Conservation (phyloP, 345 rosid species). For the Melaleuca quinquenervia region DNA sequence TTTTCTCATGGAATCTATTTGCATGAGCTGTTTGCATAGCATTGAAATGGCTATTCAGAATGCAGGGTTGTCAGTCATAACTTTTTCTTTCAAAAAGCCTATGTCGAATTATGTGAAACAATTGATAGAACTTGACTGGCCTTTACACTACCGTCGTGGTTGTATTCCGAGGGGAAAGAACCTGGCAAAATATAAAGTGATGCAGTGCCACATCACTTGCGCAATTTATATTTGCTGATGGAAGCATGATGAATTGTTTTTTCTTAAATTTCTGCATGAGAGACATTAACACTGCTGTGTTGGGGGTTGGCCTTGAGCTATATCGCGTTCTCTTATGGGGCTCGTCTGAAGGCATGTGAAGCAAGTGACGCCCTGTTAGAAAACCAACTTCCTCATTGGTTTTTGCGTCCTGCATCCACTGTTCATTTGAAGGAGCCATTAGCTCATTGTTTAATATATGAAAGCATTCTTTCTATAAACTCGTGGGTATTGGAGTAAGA, state of each 20-base stretch:
- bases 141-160: no score
- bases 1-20: background rate
- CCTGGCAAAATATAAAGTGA: background rate
- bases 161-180: no score
- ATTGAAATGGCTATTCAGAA: no score
- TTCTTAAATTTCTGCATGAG: slow-evolving; percentile 7
- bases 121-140: no score
- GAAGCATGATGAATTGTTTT: background rate
- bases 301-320: background rate
- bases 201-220: background rate
- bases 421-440: background rate
- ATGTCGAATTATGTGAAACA: no score
- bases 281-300: slow-evolving; percentile 4
- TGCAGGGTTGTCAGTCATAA: no score
- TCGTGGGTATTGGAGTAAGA: background rate
- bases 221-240: background rate
- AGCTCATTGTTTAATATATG: background rate
- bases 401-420: slow-evolving; percentile 65
- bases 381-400: slow-evolving; percentile 38
- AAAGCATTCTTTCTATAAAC: background rate
- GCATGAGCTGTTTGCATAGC: background rate
- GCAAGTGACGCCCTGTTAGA: slow-evolving; percentile 57
- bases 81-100: no score
- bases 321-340: background rate
- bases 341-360: background rate